Percentiles rank a stretch among this genome's conserved stretches.
phyloP scores from a whole-genome alignment of 345 rosid species.

The Sapria himalayana region DNA sequence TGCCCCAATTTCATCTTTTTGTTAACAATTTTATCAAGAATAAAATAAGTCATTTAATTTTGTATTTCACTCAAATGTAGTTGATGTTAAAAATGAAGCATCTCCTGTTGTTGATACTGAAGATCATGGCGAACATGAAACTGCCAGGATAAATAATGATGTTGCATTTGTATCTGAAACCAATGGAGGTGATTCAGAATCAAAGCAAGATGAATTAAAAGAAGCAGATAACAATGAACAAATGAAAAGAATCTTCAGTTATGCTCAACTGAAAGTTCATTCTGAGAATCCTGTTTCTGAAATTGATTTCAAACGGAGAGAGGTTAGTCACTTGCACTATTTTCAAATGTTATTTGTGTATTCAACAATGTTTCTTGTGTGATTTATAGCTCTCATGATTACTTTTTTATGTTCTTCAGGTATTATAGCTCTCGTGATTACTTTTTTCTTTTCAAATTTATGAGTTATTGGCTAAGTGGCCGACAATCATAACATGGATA shows the following conservation, averaged over 20 bases:
- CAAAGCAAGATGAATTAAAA: slow-evolving; percentile 24
- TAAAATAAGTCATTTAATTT: slow-evolving; percentile 1
- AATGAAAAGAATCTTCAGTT: slow-evolving; percentile 34
- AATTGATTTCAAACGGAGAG: slow-evolving; percentile 81
- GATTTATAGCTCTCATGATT: no score
- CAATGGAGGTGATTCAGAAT: slow-evolving; percentile 24
- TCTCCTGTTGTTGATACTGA: slow-evolving; percentile 28
- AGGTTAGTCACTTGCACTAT: slow-evolving; percentile 53
- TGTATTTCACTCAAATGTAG: slow-evolving; percentile 10
- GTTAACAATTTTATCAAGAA: background rate
- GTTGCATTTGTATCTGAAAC: slow-evolving; percentile 20
- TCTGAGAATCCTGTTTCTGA: slow-evolving; percentile 79
- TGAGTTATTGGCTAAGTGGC: no score
- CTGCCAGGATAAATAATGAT: slow-evolving; percentile 30
- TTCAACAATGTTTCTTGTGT: no score
- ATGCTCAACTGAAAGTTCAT: slow-evolving; percentile 66
- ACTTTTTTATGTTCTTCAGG: background rate
- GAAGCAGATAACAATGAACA: slow-evolving; percentile 18
- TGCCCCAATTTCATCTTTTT: slow-evolving; percentile 4
- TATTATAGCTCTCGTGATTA: background rate
- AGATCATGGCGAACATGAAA: slow-evolving; percentile 26
- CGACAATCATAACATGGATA: no score
- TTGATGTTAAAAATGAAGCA: slow-evolving; percentile 24
- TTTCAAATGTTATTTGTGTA: background rate
- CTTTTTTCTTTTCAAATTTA: background rate